Base-by-base conservation (phyloP, 805 yeast genomes). In the Metschnikowia baotianmanensis region DNA sequence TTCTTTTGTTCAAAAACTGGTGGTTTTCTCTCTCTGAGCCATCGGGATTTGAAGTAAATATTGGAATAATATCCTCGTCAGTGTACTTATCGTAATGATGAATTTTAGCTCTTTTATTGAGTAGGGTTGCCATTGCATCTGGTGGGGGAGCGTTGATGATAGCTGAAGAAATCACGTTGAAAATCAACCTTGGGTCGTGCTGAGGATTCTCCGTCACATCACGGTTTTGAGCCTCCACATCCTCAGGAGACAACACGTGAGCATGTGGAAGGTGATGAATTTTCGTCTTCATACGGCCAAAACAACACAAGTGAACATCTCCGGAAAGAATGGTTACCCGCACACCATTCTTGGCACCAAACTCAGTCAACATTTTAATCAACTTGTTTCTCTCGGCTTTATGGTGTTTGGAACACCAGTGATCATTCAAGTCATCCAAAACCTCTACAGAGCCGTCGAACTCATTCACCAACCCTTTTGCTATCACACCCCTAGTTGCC, bases 141-240 rank as follows among this genome's bases (percentile, higher is more conserved):
- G 97, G 96, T 2, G 98, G 98, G 10, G 99, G 96, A 0, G 93
- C 80, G 60, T 91, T 91, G 21, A 84, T 80, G 43, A 91, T 88
- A 3, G 98, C 98, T 13, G 96, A 86, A 6, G 93, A 81, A 32
- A 88, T 83, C 31, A 93, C 78, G 57, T 91, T 91, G 61, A 86
- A 76, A 58, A 90, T 82, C 48, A 86, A 71, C 43, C 90, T 65
- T 25, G 86, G 84, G 62, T 90, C 96, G 28, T 69, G 59, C 48
- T 80, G 82, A 0, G 95, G 90, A 23, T 63, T 47, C 6, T 62
- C 58, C 18, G 74, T 49, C 5, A 76, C 62, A 13, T 67, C 57
- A 12, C 61, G 57, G 45, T 76, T 74, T 5, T 61, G 55, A 13
- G 68, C 62, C n/a, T 59, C 56, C 31, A 63, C 53, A 19, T 62